Evolutionary conservation across 352 stramenopile genomes (phyloP), one percentile per base, ranked within the genome.

Genomic region (Elongisporangium anandrum): DNA sequence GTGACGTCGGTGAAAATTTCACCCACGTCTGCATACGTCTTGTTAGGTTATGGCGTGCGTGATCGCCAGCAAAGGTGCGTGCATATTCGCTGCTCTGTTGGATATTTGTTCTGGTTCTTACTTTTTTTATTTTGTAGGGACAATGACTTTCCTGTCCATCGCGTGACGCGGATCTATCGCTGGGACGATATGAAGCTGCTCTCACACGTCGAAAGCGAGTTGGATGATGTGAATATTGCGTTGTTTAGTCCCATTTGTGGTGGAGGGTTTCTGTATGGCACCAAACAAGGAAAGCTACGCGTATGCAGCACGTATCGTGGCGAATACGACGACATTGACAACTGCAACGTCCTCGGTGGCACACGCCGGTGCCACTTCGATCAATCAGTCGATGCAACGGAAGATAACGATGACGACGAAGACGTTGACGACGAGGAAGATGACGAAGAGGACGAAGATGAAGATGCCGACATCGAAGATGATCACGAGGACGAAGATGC

Each of bases 221-320:
- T 98, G 41, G 97, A 99, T 67, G 97, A 99, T 79, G 96, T 99
- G 29, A 99, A 99, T 71, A 99, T 99, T 77, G 96, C 96, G 50
- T 70, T 98, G 38, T 99, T 99, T 72, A 97, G 98, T 78, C 96
- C 96, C 8, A 90, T 98, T 58, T 96, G 92, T 52, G 97, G 96
- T 19, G 85, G 95, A 56, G 97, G 97, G 3, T 98, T 99, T 69
- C 81, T 99, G n/a, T 99, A 99, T 73, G 97, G 97, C 52, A 99
- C 96, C 16, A 98, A 98, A 57, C 94, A 98, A 68, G 97, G 97
- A 29, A 93, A 97, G 61, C 81, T 99, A 9, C 77, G 95, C 52
- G 81, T 98, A 10, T 95, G 83, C 63, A 87, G 68, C 60, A 88
- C 75, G 1, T 95, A 88, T 59, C 83, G 85, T 15, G 85, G 83